Evolutionary conservation across 306 rosid genomes (phyloP).

Genomic region (Prunus davidiana): DNA sequence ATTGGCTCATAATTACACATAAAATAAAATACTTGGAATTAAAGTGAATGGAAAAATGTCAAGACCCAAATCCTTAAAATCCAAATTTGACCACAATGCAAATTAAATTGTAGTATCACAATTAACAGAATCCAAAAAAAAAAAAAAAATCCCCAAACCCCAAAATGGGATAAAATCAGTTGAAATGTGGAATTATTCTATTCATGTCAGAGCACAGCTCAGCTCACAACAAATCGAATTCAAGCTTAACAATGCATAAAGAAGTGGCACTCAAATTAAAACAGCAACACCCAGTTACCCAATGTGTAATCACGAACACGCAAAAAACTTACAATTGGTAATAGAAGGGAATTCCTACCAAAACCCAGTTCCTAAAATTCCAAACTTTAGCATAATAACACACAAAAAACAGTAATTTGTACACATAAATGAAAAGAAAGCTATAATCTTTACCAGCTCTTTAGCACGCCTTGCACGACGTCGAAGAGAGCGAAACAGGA

Average conservation of each 20-base stretch:
- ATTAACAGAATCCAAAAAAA: neutral
- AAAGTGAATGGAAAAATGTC: neutral
- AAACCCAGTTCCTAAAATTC: conserved; percentile 12
- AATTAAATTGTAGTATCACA: neutral
- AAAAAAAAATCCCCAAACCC: neutral
- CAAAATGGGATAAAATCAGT: neutral
- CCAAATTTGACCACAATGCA: neutral
- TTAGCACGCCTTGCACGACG: conserved; percentile 87
- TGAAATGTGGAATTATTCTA: neutral
- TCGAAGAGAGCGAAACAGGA: conserved; percentile 84
- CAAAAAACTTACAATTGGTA: neutral
- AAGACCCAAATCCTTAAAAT: neutral
- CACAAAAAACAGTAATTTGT: neutral
- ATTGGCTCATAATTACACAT: neutral
- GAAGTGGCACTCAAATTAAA: neutral
- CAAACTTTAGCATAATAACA: neutral
- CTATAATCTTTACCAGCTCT: conserved; percentile 47
- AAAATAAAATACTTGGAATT: too few relatives aligned
- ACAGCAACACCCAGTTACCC: neutral
- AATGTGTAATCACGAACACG: neutral
- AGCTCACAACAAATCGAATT: neutral
- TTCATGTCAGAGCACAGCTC: neutral
- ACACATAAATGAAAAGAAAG: neutral
- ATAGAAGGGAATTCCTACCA: neutral
- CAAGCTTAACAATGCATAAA: neutral